Percentiles rank a stretch among this genome's conserved stretches.
Conservation (phyloP, 148 eudicot genomes). For the Pharnaceum exiguum region DNA sequence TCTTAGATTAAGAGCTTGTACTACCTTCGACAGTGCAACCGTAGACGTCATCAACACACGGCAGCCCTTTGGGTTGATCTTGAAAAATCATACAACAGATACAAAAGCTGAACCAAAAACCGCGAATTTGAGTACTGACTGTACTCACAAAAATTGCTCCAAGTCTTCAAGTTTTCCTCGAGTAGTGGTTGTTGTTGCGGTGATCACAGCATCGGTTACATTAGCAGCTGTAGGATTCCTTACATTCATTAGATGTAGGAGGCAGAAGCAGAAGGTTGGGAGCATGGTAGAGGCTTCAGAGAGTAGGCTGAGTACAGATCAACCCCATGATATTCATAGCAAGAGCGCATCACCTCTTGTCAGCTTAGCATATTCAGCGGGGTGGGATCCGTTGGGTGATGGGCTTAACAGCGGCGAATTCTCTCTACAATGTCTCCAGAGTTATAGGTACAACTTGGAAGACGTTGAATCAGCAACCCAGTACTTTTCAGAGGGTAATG, state of each 20-base stretch:
- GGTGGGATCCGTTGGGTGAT: slow-evolving; percentile 60
- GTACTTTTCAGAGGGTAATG: slow-evolving; percentile 61
- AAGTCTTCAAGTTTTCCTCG: slow-evolving; percentile 35
- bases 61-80: slow-evolving; percentile 30
- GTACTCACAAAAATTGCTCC: slow-evolving; percentile 39
- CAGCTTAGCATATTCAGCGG: slow-evolving; percentile 47
- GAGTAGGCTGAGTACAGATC: slow-evolving; percentile 48
- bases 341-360: slow-evolving; percentile 65
- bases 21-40: slow-evolving; percentile 41
- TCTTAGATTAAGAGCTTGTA: slow-evolving; percentile 52
- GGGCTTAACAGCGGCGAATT: slow-evolving; percentile 28
- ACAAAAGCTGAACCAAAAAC: slow-evolving; percentile 19
- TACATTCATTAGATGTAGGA: slow-evolving; percentile 33
- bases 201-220: slow-evolving; percentile 24
- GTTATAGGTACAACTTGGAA: slow-evolving; percentile 69
- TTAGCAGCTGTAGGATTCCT: slow-evolving; percentile 39
- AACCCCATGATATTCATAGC: slow-evolving; percentile 33
- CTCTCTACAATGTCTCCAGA: slow-evolving; percentile 33
- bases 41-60: slow-evolving; percentile 34
- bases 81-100: slow-evolving; percentile 18
- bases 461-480: slow-evolving; percentile 89
- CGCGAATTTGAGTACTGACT: slow-evolving; percentile 21
- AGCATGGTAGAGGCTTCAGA: slow-evolving; percentile 41
- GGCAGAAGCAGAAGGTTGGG: slow-evolving; percentile 74
- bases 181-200: slow-evolving; percentile 38